Conservation (phyloP, 371 early-diverging fungal species). For the Batrachochytrium dendrobatidis region DNA sequence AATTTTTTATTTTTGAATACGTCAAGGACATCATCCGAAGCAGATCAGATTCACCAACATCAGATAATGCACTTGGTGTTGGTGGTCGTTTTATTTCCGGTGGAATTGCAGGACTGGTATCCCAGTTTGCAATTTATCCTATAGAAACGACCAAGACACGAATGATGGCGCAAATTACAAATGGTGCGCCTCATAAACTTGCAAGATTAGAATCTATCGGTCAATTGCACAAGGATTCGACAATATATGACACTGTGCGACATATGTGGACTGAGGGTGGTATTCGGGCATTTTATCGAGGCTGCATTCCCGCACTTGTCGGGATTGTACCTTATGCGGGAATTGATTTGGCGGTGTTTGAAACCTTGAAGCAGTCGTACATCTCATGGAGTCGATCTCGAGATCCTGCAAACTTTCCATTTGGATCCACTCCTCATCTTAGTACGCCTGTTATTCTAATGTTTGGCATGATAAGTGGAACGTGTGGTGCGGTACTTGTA, state of each 20-base stretch:
- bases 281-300: conserved; percentile 65
- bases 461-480: conserved; percentile 68
- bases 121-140: conserved; percentile 81
- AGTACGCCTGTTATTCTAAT: conserved; percentile 54
- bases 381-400: conserved; percentile 31
- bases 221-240: not conserved
- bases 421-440: conserved; percentile 17
- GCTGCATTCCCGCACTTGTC: conserved; percentile 54
- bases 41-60: not conserved
- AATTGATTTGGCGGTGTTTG: conserved; percentile 68
- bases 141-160: conserved; percentile 74
- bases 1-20: conserved; percentile 78
- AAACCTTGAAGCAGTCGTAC: conserved; percentile 67
- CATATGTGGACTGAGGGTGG: conserved; percentile 56
- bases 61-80: conserved; percentile 68
- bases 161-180: conserved; percentile 56
- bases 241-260: conserved; percentile 36
- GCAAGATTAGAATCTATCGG: conserved; percentile 1
- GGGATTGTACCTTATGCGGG: conserved; percentile 82
- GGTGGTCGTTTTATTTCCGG: conserved; percentile 77
- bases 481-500: conserved; percentile 64
- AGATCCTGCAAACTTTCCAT: not conserved
- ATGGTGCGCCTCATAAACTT: conserved; percentile 1
- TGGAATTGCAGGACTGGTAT: conserved; percentile 81
- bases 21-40: conserved; percentile 49